A percentile compares a stretch with the other conserved stretches of the same genome.
Evolutionary conservation across 352 stramenopile species (phyloP).

Genomic region (Phytophthora capsici): DNA sequence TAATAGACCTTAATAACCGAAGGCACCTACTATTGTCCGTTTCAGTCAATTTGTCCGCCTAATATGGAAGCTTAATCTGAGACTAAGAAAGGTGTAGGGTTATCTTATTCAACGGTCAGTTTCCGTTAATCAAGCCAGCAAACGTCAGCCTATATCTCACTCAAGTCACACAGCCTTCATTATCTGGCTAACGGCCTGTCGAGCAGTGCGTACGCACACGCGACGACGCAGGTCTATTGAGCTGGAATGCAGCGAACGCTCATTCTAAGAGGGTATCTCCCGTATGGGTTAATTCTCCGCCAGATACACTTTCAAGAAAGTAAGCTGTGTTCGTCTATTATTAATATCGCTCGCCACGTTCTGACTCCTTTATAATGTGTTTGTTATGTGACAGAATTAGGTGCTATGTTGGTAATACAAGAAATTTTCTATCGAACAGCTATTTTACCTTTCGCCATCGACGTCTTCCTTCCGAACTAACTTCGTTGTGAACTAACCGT

Average conservation of each 20-base stretch:
- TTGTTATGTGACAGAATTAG: not conserved
- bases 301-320: not conserved
- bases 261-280: not conserved
- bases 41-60: not conserved
- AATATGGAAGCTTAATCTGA: not conserved
- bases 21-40: not conserved
- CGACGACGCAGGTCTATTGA: conserved; percentile 1
- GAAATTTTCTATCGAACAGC: not conserved
- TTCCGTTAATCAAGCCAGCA: not conserved
- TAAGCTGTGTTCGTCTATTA: not conserved
- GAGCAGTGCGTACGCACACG: not conserved
- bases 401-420: not conserved
- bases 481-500: conserved; percentile 8
- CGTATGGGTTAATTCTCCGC: not conserved
- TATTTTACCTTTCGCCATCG: not conserved
- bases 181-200: not conserved
- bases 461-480: not conserved
- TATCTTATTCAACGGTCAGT: not conserved
- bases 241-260: not conserved
- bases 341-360: not conserved
- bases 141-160: too few species aligned
- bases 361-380: not conserved
- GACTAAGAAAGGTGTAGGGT: not conserved
- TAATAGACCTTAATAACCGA: too few species aligned
- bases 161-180: not conserved